phyloP scores from a whole-genome alignment of 345 rosid species.

The Psidium friedrichsthalianum region DNA sequence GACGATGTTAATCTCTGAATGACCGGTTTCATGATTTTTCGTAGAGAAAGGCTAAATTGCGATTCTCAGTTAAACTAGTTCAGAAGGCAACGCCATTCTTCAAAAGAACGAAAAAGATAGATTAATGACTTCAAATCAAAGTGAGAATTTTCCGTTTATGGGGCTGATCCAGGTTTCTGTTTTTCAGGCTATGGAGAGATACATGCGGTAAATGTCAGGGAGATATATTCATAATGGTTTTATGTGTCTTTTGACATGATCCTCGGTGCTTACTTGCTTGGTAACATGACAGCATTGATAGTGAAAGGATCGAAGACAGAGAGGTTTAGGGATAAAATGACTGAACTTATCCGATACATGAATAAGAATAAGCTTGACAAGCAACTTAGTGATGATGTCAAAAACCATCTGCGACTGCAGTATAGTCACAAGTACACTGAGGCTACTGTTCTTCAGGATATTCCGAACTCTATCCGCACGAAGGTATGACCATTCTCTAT shows the following conservation, averaged over 20 bases:
- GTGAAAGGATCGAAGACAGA: conserved; percentile 91
- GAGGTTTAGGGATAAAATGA: conserved; percentile 63
- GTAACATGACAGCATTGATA: conserved; percentile 88
- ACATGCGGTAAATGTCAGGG: conserved; percentile 80
- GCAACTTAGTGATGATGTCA: conserved; percentile 46
- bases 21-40: neutral
- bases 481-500: conserved; percentile 28
- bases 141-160: neutral
- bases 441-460: conserved; percentile 65
- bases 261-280: conserved; percentile 80
- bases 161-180: neutral
- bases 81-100: too few species aligned
- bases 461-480: conserved; percentile 60
- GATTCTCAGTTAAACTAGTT: too few species aligned
- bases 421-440: conserved; percentile 48
- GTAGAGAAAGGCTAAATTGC: too few species aligned
- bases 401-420: conserved; percentile 49
- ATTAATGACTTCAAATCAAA: neutral
- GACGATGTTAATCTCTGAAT: neutral
- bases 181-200: conserved; percentile 79
- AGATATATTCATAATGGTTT: conserved; percentile 70
- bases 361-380: conserved; percentile 57
- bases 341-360: conserved; percentile 59
- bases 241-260: conserved; percentile 85
- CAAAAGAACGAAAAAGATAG: neutral